Conservation (phyloP, 768 basidiomycete genomes). For the Dioszegia hungarica region DNA sequence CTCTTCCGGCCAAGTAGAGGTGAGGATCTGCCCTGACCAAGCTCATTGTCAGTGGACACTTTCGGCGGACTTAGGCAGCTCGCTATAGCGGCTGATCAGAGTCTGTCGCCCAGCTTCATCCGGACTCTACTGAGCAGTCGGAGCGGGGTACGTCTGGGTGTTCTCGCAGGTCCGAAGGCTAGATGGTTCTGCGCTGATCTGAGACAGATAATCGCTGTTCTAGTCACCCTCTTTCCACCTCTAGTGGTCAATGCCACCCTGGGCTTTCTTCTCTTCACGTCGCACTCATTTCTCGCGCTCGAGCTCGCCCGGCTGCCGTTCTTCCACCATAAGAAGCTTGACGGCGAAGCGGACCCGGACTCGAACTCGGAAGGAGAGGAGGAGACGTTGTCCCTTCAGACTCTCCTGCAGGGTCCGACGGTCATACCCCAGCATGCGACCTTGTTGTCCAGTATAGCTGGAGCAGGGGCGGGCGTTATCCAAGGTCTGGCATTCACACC, state of each 20-base stretch:
- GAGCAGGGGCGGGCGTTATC: slow-evolving; percentile 39
- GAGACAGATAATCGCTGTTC: slow-evolving; percentile 24
- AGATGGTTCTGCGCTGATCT: too few species aligned
- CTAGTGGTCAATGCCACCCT: slow-evolving; percentile 43
- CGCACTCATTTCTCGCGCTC: slow-evolving; percentile 42
- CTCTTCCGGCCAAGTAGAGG: slow-evolving; percentile 43
- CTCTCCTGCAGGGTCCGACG: slow-evolving; percentile 27
- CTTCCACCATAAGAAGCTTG: slow-evolving; percentile 53
- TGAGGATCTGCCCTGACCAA: background rate
- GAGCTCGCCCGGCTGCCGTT: slow-evolving; percentile 27
- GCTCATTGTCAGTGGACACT: slow-evolving; percentile 33
- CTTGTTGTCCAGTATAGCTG: slow-evolving; percentile 39
- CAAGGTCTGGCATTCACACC: slow-evolving; percentile 45
- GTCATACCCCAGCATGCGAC: slow-evolving; percentile 43
- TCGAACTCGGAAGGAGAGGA: slow-evolving; percentile 12
- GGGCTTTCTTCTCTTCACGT: slow-evolving; percentile 45
- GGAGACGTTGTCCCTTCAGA: slow-evolving; percentile 25
- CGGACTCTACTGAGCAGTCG: slow-evolving; percentile 32
- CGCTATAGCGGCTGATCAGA: slow-evolving; percentile 41
- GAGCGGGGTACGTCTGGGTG: slow-evolving; percentile 19
- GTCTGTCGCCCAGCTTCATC: slow-evolving; percentile 38
- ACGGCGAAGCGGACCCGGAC: too few species aligned
- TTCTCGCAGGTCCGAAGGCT: too few species aligned
- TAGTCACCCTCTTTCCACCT: slow-evolving; percentile 38
- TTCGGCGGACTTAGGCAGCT: slow-evolving; percentile 41